Evolutionary conservation across 139 green algal species (phyloP).

Genomic region (Micractinium conductrix): DNA sequence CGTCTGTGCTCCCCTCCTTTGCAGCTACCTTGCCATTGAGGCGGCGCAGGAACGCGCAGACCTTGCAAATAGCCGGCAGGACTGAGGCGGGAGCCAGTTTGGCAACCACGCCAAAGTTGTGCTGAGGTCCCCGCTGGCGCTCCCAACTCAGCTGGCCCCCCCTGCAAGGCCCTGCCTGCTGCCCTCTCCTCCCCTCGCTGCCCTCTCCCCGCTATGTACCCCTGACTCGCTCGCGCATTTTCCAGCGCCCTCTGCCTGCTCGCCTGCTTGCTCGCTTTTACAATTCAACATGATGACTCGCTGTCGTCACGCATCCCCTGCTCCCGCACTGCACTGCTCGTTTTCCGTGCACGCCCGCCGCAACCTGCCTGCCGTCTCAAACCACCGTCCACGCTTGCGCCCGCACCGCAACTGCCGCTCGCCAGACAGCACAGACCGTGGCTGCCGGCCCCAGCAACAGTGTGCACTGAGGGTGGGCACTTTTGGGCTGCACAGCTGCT

Average conservation of each 20-base stretch:
- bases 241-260: neutral
- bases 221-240: no score
- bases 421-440: no score
- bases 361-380: no score
- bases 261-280: neutral
- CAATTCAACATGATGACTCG: no score
- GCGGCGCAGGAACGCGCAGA: constrained; percentile 15
- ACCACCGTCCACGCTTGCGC: no score
- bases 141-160: neutral
- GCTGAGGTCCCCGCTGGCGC: neutral
- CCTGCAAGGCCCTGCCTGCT: no score
- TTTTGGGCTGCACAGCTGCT: neutral
- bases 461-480: neutral
- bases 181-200: neutral
- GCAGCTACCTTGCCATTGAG: constrained; percentile 18
- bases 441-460: neutral
- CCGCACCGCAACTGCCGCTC: no score
- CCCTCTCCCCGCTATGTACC: neutral
- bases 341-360: no score
- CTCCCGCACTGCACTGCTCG: no score
- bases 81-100: neutral
- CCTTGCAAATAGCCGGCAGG: neutral
- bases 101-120: neutral
- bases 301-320: no score
- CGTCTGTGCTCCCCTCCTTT: neutral